Evolutionary conservation across 1,284 basidiomycete genomes (phyloP).

Genomic region (Pisolithus thermaeus): DNA sequence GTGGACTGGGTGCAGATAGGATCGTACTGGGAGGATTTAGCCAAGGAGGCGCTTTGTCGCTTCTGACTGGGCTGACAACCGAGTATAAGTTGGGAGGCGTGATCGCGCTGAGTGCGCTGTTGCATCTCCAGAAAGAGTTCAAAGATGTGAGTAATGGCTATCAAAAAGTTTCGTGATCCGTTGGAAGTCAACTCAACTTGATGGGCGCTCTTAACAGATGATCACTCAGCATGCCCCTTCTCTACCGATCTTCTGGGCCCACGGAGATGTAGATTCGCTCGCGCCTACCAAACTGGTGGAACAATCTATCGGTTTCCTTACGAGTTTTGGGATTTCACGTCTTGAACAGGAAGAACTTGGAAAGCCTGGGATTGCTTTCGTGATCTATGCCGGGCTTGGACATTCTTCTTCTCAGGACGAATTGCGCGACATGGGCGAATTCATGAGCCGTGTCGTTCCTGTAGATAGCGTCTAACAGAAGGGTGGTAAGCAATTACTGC

Average conservation of each 20-base stretch:
- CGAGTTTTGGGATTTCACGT: constrained; percentile 36
- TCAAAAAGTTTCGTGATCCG: neutral
- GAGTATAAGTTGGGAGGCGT: constrained; percentile 51
- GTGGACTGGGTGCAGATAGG: constrained; percentile 55
- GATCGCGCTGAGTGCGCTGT: constrained; percentile 67
- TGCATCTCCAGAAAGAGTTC: constrained; percentile 40
- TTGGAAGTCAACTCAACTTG: neutral
- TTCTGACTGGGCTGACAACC: constrained; percentile 63
- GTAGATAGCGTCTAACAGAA: too few relatives aligned
- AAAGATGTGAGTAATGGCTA: constrained; percentile 4
- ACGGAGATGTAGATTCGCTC: constrained; percentile 68
- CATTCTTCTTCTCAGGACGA: constrained; percentile 60
- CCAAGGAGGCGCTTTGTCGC: constrained; percentile 61
- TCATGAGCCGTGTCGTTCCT: too few relatives aligned
- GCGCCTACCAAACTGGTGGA: constrained; percentile 42
- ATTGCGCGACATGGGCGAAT: constrained; percentile 24
- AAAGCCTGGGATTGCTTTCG: constrained; percentile 44
- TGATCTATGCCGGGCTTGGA: constrained; percentile 49
- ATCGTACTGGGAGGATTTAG: constrained; percentile 81
- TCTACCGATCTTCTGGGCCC: constrained; percentile 79
- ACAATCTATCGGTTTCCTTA: constrained; percentile 49
- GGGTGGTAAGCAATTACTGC: too few relatives aligned
- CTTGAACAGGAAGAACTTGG: constrained; percentile 2
- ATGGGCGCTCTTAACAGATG: neutral
- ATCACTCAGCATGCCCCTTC: constrained; percentile 34